Evolutionary conservation across 768 basidiomycete genomes (phyloP), one percentile per base, ranked within the genome.

Genomic region (Amanita exitialis): DNA sequence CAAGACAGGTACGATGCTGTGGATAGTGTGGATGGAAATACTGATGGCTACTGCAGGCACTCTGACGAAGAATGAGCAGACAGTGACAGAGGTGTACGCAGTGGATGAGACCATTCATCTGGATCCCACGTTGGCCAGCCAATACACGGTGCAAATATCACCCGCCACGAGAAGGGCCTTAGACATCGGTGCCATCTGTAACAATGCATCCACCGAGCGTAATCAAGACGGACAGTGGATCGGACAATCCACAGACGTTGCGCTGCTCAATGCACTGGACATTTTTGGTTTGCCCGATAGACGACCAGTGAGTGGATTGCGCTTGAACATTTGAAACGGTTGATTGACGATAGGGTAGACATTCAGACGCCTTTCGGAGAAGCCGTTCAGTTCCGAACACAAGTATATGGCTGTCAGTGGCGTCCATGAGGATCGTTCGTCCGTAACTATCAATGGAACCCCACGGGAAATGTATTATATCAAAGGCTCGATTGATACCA

Each of bases 351-450:
- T 9, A 34, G 10, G 37, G 34, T 53, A 89, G 87, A 64, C 72
- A 0, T 90, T 90, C 62, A 78, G 74, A 46, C 80, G 87, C 21
- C 64, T 76, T n/a, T 77, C 77, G 8, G 94, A 98, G 62, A 77
- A 81, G 43, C 82, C 94, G 0, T 98, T 98, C 77, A 90, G 78
- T 64, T 97, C 95, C 15, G 94, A 98, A 55, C 78, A 82, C 52
- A 97, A 97, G 65, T 91, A 77, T 64, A 96, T 97, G 90, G 87
- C 87, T 12, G 82, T 97, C 54, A 84, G 82, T 46, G 94, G 94
- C 9, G 64, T 78, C 8, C 80, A 90, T 59, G 66, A 64, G 32
- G 70, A 76, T 20, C 53, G 65, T 6, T 28, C 61, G 4, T 52
- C 46, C 4, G 54, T 64, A 13, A 52, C 53, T 15, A 51, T 69